Conservation (phyloP, 2,329 filamentous ascomycete genomes). For the Alternaria brassicicola region DNA sequence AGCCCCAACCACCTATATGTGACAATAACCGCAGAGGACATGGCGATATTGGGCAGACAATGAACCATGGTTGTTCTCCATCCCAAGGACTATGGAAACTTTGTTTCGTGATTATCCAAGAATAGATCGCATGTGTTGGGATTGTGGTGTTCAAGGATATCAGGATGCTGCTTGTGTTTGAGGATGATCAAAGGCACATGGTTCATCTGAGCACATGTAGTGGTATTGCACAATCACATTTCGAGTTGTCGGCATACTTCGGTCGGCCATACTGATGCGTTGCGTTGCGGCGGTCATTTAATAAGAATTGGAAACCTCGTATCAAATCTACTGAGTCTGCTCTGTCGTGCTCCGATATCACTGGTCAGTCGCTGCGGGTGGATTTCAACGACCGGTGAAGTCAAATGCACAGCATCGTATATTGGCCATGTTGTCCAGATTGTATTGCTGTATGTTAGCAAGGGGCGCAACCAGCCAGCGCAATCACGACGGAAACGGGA, state of each 20-base stretch:
- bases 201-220: background rate
- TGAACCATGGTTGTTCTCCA: conserved; percentile 6
- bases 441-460: conserved; percentile 20
- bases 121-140: conserved; percentile 24
- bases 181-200: background rate
- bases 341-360: conserved; percentile 12
- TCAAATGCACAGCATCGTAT: background rate
- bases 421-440: background rate
- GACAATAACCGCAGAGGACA: conserved; percentile 26
- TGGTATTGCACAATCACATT: conserved; percentile 23
- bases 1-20: conserved; percentile 30
- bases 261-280: conserved; percentile 21
- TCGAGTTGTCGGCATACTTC: conserved; percentile 14
- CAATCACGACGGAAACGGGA: conserved; percentile 31
- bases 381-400: conserved; percentile 15
- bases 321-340: conserved; percentile 18
- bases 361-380: conserved; percentile 5
- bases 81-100: conserved; percentile 8
- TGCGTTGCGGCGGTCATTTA: conserved; percentile 24
- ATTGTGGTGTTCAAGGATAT: background rate
- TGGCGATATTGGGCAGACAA: conserved; percentile 22
- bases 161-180: conserved; percentile 6
- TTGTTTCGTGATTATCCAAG: conserved; percentile 22
- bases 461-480: conserved; percentile 20
- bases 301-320: conserved; percentile 29